Base-by-base conservation (phyloP, 108 stramenopile species). In the Fragilariopsis cylindrus region DNA sequence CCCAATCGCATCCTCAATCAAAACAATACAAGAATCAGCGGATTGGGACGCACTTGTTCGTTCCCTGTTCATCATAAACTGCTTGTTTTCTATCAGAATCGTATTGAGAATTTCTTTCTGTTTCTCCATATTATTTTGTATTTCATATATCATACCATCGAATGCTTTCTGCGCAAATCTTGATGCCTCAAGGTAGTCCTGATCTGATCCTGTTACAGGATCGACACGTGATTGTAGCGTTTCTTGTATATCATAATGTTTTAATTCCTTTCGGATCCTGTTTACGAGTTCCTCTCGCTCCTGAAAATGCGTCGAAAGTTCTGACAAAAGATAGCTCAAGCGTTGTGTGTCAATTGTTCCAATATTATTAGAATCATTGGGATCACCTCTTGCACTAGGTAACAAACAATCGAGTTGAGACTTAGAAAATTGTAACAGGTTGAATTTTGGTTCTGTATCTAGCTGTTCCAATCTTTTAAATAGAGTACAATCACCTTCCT, bases 1-100 rank as follows among this genome's bases (percentile, higher is more conserved):
- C 30, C 81, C 84, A 42, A 88, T 62, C 4, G 87, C 87, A 64
- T 83, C 87, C 81, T 88, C 87, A 3, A 88, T 72, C 82, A 82
- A 78, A 15, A 57, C 67, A 43, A 88, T 83, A 48, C 78, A 79
- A 3, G 69, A 70, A 41, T 88, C 84, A 42, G 71, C 60, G 12
- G 75, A 70, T 15, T 48, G 47, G 18, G 54, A 50, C 48, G 40
- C 18, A 21, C 21, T 67, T 67, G 49, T 63, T 48, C 46, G 43
- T 7, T 77, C 57, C 44, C 74, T 69, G 19, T 72, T 71, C 16
- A 13, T 18, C 70, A 77, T 69, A 58, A 87, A 87, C 5, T 57
- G n/a, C 39, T 85, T 74, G 41, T 88, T 88, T 66, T 83, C 82
- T 39, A 18, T 19, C 73, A 88, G 62, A 53, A 88, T 88, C 4